These are phyloP conservation scores for Pelargonium myrrhifolium DNA, from an alignment of 441 rosid species.

Conservation along the genomic window DNA sequence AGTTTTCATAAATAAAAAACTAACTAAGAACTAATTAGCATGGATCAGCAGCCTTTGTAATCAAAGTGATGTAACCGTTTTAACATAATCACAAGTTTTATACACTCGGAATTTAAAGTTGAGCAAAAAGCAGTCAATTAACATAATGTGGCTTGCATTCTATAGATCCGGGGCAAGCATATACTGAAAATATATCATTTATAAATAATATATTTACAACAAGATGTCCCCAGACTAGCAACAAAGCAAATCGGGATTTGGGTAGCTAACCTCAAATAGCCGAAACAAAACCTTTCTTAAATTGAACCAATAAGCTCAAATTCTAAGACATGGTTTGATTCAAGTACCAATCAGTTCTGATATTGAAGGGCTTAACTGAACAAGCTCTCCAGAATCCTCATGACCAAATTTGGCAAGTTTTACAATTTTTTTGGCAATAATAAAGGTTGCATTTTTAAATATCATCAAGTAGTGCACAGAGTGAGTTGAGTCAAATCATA, in stretches of 20 bases:
- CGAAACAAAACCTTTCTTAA: background rate
- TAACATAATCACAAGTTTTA: too few relatives aligned
- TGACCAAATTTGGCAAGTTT: background rate
- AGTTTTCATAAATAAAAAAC: background rate
- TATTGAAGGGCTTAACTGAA: background rate
- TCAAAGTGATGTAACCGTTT: too few relatives aligned
- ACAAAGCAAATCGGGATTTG: background rate
- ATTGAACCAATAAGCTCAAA: background rate
- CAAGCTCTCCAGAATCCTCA: background rate
- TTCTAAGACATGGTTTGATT: background rate
- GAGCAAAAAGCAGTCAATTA: too few relatives aligned
- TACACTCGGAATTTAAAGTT: too few relatives aligned
- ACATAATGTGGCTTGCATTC: too few relatives aligned
- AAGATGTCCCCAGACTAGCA: background rate
- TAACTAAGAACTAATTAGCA: background rate
- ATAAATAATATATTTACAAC: background rate
- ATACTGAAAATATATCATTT: background rate
- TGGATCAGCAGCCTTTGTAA: too few relatives aligned
- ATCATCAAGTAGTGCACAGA: background rate
- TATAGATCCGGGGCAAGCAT: background rate
- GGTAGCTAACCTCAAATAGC: background rate
- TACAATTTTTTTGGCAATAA: background rate
- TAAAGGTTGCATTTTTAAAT: background rate
- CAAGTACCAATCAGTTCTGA: background rate
- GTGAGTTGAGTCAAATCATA: background rate